Base-by-base conservation (phyloP, 768 basidiomycete genomes). In the Amanita exitialis region DNA sequence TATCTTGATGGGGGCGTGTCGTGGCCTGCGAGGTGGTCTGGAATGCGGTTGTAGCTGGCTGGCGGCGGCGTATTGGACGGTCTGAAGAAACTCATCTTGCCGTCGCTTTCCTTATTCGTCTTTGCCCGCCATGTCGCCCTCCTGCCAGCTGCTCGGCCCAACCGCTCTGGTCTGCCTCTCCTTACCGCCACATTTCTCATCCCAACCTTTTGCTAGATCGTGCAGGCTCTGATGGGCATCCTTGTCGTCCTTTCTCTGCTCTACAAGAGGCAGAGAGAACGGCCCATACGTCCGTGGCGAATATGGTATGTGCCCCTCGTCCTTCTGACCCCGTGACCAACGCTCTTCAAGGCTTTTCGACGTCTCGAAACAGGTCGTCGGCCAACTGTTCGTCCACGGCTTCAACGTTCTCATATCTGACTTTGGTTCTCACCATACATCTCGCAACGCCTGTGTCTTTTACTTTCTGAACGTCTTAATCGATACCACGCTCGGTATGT, bases 391-490 rank as follows among this genome's bases (percentile, higher is more conserved):
- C 59, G 80, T 92, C 3, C 90, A 93, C 61, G 77, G 76, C 2
- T 70, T 79, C 38, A 93, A 93, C 62, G 76, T 92, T 18, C 68
- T 91, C 32, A 79, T 90, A 45, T 92, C 92, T 23, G 80, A 80
- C 58, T 57, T 90, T 28, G 80, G 84, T 21, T 90, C 92, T 1
- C 69, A 79, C 37, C 73, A 79, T 51, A 77, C 77, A 0, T 74
- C 78, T 13, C 77, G 80, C 36, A 96, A 97, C 64, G 91, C 95
- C 4, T 98, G 95, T 57, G 83, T 86, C 23, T 80, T 80, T 57
- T 96, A 97, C 66, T 94, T 96, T 62, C 79, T 96, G 39, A 93
- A 97, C 59, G 86, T 98, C 44, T 71, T 95, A 23, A 71, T 97
- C 52, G 95, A 98, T 66, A 92, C 90, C 15, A 93, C 91, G 1